Base-by-base conservation (phyloP, 768 basidiomycete genomes). In the Auriscalpium microsporum region DNA sequence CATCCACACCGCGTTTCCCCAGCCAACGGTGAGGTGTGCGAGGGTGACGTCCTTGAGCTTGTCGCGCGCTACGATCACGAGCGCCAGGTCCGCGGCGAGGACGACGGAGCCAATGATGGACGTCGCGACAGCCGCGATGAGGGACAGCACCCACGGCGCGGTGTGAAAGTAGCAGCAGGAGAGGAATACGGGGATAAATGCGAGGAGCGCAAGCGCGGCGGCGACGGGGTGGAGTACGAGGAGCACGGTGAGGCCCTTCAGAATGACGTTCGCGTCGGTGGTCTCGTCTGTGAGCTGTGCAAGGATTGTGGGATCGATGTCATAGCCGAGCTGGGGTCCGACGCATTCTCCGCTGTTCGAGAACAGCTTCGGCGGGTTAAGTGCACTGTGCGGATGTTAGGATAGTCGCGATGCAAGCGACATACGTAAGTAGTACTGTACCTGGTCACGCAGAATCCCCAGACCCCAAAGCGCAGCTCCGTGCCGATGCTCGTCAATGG, bases 371-470 rank as follows among this genome's bases (percentile, higher is more conserved):
- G 76, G 73, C 47, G 66, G 67, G 58, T 76, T 62, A 38, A 71
- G 56, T 23, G 50, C 62, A 63, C 67, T 69, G 37, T 3, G 45
- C 50, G 33, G 28, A 36, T 14, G 21, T 10, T 19, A 38, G 49
- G 35, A 28, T 28, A 44, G 2, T 33, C 13, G 34, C 44, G 46
- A 19, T 17, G 34, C 21, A 19, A 28, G 28, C 45, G 42, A 10
- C 10, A 44, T 11, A 9, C 21, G 50, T 13, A 57, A 65, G 55
- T 54, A 21, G 21, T 21, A 77, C 82, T 75, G 21, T 21, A 77
- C 82, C 75, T 80, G n/a, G 69, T 69, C 1, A 83, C 83, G 68
- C 91, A 94, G 37, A 84, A 75, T 1, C 91, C 91, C 86, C 90
- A 92, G 6, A 91, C 84, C 4, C 91, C 91, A 58, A 91, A 86